Base-by-base conservation (phyloP, 768 basidiomycete genomes). In the Gymnopilus dilepis region DNA sequence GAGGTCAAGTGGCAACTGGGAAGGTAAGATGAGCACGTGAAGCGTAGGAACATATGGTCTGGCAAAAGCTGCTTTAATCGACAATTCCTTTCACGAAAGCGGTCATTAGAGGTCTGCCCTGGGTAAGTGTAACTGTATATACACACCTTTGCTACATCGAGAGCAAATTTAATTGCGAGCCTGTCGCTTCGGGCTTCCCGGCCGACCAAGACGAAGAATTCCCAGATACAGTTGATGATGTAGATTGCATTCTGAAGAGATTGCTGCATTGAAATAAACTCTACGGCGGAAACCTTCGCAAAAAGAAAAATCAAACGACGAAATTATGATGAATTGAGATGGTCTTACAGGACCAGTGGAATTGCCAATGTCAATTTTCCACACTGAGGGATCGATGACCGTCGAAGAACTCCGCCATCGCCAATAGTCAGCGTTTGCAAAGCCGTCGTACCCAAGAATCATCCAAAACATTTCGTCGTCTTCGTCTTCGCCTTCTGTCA, bases 401-500 rank as follows among this genome's bases (percentile, higher is more conserved):
- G 69, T 57, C n/a, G 76, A 72, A 17, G 67, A 71, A 24, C 73
- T 73, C 66, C 89, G 82, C 90, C 91, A 95, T 69, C 72, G 83
- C 93, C 93, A 95, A 71, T 94, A 89, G 65, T 94, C 86, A 1
- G 93, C 93, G 42, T 83, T 86, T 3, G 91, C 91, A 70, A 87
- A 93, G 1, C 83, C 82, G 2, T 86, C 81, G 22, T 91, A 85
- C n/a, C 92, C 92, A 2, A 94, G 79, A 37, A 91, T 83, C 85
- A 91, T 87, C 90, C 93, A 93, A 70, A 95, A 93, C 84, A 93
- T 86, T 61, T 92, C 90, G 56, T 92, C 88, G 22, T 74, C 68
- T 40, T 89, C 88, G 55, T 80, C 81, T 66, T 85, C 83, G n/a
- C 85, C 84, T 67, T 94, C 91, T 1, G 73, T 62, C 8, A 94